Evolutionary conservation across 2,329 filamentous ascomycete genomes (phyloP).

Genomic region (Cercospora janseana): DNA sequence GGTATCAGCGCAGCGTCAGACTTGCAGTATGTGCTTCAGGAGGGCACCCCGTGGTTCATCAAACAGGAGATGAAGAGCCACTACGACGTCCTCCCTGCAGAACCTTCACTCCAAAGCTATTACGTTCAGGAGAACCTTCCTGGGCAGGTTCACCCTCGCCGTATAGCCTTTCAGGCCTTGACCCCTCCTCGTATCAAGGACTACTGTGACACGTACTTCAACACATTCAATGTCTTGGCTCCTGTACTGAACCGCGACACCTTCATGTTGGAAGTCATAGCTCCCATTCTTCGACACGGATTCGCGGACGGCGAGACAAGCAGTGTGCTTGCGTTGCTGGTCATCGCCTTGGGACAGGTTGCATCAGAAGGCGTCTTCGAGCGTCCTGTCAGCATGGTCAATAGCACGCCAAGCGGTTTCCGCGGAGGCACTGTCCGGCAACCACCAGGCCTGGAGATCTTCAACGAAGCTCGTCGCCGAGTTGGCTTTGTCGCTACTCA

Average conservation of each 20-base stretch:
- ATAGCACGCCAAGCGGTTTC: slow-evolving; percentile 52
- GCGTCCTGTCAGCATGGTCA: slow-evolving; percentile 45
- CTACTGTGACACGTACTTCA: slow-evolving; percentile 57
- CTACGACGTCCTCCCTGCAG: slow-evolving; percentile 31
- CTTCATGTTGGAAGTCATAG: slow-evolving; percentile 52
- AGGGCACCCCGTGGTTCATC: slow-evolving; percentile 43
- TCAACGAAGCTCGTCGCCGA: slow-evolving; percentile 62
- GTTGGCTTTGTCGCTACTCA: slow-evolving; percentile 58
- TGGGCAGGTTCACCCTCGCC: slow-evolving; percentile 21
- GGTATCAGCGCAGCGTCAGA: slow-evolving; percentile 37
- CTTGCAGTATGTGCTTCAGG: slow-evolving; percentile 39
- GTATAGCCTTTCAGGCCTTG: slow-evolving; percentile 40
- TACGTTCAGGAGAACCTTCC: slow-evolving; percentile 18
- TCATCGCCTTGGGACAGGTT: slow-evolving; percentile 60
- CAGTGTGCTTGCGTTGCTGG: slow-evolving; percentile 56
- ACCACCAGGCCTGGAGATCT: slow-evolving; percentile 59
- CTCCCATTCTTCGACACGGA: slow-evolving; percentile 48
- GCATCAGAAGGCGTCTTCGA: slow-evolving; percentile 54
- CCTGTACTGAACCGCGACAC: slow-evolving; percentile 58
- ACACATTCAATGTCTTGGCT: slow-evolving; percentile 58
- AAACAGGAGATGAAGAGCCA: slow-evolving; percentile 38
- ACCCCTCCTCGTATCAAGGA: slow-evolving; percentile 52
- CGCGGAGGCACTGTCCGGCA: slow-evolving; percentile 51
- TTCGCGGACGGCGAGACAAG: slow-evolving; percentile 51
- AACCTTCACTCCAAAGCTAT: slow-evolving; percentile 31